A percentile compares a stretch with the other conserved stretches of the same genome.
Evolutionary conservation across 768 basidiomycete genomes (phyloP).

Genomic region (Lactarius trivialis): DNA sequence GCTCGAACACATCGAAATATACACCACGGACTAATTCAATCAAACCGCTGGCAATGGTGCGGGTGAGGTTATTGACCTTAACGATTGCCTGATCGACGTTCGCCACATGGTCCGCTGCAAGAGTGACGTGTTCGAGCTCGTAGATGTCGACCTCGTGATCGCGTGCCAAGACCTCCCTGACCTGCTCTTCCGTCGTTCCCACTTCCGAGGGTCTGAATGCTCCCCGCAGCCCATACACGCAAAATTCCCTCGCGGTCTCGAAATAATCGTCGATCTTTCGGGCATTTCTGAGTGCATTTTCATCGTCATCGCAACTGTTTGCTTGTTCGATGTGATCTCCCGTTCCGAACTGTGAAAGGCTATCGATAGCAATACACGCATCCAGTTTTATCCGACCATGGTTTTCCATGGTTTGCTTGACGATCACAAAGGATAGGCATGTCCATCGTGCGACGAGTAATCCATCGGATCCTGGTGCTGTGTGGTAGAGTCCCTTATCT

Average conservation of each 20-base stretch:
- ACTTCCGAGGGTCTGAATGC: background rate
- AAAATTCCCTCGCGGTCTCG: background rate
- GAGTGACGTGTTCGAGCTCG: background rate
- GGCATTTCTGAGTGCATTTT: background rate
- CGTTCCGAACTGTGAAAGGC: no score
- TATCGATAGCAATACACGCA: no score
- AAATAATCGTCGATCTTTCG: background rate
- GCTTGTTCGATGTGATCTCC: no score
- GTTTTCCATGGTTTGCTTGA: no score
- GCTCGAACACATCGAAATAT: no score
- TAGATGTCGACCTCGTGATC: background rate
- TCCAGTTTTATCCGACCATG: no score
- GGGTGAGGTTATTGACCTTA: background rate
- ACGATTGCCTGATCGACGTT: background rate
- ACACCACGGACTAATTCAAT: background rate
- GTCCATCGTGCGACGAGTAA: no score
- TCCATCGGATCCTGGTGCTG: no score
- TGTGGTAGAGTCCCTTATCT: no score
- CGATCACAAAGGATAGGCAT: no score
- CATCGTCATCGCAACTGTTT: no score
- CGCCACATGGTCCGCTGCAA: background rate
- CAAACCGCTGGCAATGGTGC: background rate
- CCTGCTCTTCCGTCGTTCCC: background rate
- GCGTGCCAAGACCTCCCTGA: background rate
- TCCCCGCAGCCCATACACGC: background rate